Conservation (phyloP, 208 protist species). For the Angomonas ambiguus region DNA sequence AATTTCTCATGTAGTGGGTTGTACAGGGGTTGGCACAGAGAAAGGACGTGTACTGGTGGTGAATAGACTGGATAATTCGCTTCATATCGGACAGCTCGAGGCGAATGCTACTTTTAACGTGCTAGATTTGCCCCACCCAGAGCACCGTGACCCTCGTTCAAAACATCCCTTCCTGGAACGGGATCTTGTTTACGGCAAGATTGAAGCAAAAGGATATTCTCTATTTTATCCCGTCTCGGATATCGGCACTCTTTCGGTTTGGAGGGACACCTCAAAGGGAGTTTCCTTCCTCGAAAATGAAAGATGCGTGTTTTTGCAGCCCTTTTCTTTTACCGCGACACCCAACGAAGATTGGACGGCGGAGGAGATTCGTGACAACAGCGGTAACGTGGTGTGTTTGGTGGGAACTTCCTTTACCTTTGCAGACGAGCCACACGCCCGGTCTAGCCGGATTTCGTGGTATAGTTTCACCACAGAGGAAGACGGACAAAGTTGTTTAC, state of each 20-base stretch:
- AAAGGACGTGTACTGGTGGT: background rate
- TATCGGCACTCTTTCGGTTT: background rate
- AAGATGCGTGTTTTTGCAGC: conserved; percentile 70
- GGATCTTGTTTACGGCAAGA: conserved; percentile 47
- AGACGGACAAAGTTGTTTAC: conserved; percentile 17
- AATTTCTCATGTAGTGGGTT: background rate
- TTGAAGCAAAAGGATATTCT: conserved; percentile 57
- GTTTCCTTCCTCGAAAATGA: conserved; percentile 71
- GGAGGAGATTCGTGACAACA: background rate
- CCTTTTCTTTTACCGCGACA: conserved; percentile 27
- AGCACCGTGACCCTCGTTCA: conserved; percentile 67
- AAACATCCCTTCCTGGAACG: conserved; percentile 45
- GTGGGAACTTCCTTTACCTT: conserved; percentile 81
- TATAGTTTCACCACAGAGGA: conserved; percentile 13
- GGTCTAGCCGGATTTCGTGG: conserved; percentile 62
- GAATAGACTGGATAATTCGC: background rate
- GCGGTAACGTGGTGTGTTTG: conserved; percentile 31
- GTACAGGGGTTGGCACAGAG: background rate
- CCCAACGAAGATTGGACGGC: conserved; percentile 2
- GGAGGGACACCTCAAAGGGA: background rate
- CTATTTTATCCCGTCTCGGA: conserved; percentile 24
- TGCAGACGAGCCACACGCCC: conserved; percentile 54
- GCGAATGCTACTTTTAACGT: conserved; percentile 42
- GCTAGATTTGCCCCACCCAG: conserved; percentile 35
- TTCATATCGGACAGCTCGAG: conserved; percentile 30